Conservation (phyloP, 192 early-diverging fungal species). For the Umbelopsis vinacea region DNA sequence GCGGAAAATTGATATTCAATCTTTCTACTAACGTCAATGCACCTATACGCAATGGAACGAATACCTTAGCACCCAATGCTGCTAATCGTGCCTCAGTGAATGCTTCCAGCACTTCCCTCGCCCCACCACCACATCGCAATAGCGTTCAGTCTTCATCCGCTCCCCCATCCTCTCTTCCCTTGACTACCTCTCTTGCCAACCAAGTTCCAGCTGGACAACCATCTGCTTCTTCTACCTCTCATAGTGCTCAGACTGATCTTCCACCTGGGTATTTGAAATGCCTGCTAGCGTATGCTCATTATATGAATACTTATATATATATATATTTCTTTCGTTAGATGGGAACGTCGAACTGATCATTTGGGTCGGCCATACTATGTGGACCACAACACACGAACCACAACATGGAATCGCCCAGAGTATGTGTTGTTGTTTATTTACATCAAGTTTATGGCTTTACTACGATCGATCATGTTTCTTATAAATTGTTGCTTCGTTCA, state of each 20-base stretch:
- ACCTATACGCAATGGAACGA: constrained; percentile 44
- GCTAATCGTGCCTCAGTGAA: constrained; percentile 8
- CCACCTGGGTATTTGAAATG: constrained; percentile 20
- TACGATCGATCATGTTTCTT: neutral
- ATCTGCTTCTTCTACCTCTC: constrained; percentile 27
- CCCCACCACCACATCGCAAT: constrained; percentile 31
- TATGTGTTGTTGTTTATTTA: constrained; percentile 14
- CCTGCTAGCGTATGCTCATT: neutral
- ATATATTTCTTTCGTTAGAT: constrained; percentile 57
- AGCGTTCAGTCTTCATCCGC: constrained; percentile 43
- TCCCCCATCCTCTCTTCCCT: constrained; percentile 48
- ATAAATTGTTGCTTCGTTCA: neutral
- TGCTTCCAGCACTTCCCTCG: constrained; percentile 26
- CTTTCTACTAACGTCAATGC: constrained; percentile 65
- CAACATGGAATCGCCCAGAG: constrained; percentile 85
- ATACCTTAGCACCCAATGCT: constrained; percentile 34
- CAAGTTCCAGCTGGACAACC: constrained; percentile 23
- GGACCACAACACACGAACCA: constrained; percentile 95
- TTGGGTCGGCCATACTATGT: constrained; percentile 96
- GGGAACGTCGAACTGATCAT: constrained; percentile 96
- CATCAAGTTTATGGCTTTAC: neutral
- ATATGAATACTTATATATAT: neutral
- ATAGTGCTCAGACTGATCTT: constrained; percentile 20
- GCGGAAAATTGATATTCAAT: constrained; percentile 84
- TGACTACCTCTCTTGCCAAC: constrained; percentile 35